Conservation (phyloP, 352 stramenopile genomes). For the Phytopythium vexans region DNA sequence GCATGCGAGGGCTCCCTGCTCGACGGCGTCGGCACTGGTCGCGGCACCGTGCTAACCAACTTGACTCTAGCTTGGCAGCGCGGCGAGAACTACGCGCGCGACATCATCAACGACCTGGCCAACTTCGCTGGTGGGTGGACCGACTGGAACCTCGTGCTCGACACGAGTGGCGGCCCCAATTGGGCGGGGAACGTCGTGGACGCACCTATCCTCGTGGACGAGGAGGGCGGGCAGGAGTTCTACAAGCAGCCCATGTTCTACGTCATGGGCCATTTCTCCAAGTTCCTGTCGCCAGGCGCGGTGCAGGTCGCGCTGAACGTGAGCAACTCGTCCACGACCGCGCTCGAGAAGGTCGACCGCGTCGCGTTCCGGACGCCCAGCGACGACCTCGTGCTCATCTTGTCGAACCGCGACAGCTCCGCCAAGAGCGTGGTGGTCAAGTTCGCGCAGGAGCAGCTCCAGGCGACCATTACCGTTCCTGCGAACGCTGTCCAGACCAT, state of each 20-base stretch:
- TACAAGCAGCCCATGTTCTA: conserved; percentile 69
- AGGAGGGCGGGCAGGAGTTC: conserved; percentile 31
- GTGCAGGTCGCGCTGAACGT: conserved; percentile 37
- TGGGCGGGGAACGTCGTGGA: conserved; percentile 70
- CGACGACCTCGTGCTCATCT: conserved; percentile 21
- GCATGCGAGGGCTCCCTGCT: conserved; percentile 69
- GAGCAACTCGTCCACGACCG: conserved; percentile 24
- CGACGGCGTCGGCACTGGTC: conserved; percentile 33
- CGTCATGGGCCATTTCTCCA: conserved; percentile 54
- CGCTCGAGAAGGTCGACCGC: conserved; percentile 21
- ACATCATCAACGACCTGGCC: conserved; percentile 82
- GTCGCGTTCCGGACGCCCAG: conserved; percentile 35
- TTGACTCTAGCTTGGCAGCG: conserved; percentile 49
- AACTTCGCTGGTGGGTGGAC: conserved; percentile 69
- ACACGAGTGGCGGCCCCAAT: conserved; percentile 61
- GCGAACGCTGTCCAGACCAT: conserved; percentile 31
- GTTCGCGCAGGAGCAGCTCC: conserved; percentile 13
- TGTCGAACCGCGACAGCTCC: conserved; percentile 37
- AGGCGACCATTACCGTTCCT: conserved; percentile 21
- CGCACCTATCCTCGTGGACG: conserved; percentile 48
- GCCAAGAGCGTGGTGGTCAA: conserved; percentile 23
- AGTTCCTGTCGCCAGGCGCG: conserved; percentile 50
- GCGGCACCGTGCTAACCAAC: conserved; percentile 35
- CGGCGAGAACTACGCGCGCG: conserved; percentile 68
- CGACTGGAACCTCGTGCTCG: conserved; percentile 82